A percentile compares a stretch with the other conserved stretches of the same genome.
These are phyloP conservation scores for Jamesozyma lodderae DNA, from an alignment of 805 yeast species.

Conservation along the genomic window DNA sequence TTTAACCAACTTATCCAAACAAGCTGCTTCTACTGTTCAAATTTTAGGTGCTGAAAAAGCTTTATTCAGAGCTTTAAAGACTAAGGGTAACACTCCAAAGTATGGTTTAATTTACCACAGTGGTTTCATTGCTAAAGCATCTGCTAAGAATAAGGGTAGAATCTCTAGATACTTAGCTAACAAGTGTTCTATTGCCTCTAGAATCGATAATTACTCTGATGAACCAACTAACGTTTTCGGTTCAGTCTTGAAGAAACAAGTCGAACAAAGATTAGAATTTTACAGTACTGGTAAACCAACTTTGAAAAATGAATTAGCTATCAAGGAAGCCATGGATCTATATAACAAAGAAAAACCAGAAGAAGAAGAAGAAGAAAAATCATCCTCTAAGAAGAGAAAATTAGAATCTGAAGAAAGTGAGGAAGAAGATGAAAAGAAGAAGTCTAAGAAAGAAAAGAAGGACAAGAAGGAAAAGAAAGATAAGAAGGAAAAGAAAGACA, in stretches of 20 bases:
- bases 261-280: conserved; percentile 92
- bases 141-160: conserved; percentile 97
- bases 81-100: conserved; percentile 94
- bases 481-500: conserved; percentile 41
- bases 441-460: conserved; percentile 25
- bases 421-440: conserved; percentile 29
- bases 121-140: conserved; percentile 86
- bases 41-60: conserved; percentile 97
- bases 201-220: conserved; percentile 96
- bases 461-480: conserved; percentile 39
- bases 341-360: conserved; percentile 41
- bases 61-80: conserved; percentile 88
- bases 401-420: conserved; percentile 29
- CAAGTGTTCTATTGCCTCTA: conserved; percentile 97
- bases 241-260: conserved; percentile 85
- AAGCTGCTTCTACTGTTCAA: conserved; percentile 98
- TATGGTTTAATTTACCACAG: conserved; percentile 94
- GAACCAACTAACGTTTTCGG: conserved; percentile 89
- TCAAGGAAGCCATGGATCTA: conserved; percentile 79
- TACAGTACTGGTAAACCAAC: conserved; percentile 96
- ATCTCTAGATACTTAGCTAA: conserved; percentile 97
- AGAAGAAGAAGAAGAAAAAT: conserved; percentile 28
- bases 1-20: conserved; percentile 88
- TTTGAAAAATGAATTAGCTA: conserved; percentile 91
- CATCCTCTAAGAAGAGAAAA: conserved; percentile 21